Percentiles rank a stretch among this genome's conserved stretches.
phyloP scores from a whole-genome alignment of 768 basidiomycete genomes.

The Galerina sulciceps region DNA sequence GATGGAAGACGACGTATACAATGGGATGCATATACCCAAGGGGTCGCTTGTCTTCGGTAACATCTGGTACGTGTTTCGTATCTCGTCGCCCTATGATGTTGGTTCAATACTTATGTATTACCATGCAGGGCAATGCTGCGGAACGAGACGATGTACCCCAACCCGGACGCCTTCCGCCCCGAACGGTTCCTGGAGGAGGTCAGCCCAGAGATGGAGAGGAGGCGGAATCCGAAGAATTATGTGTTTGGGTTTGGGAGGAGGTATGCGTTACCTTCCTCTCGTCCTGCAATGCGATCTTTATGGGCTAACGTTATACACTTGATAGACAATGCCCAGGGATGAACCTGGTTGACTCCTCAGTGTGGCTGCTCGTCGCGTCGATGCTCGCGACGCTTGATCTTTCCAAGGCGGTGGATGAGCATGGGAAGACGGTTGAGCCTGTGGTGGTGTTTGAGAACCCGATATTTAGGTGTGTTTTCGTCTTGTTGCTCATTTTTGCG shows the following conservation, averaged over 20 bases:
- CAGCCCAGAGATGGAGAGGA: conserved; percentile 7
- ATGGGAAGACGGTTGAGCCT: conserved; percentile 28
- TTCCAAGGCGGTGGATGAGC: conserved; percentile 28
- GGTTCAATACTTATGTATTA: background rate
- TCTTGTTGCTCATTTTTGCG: background rate
- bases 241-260: conserved; percentile 19
- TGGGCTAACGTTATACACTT: background rate
- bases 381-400: conserved; percentile 20
- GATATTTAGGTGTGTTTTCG: conserved; percentile 26
- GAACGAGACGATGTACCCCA: conserved; percentile 23
- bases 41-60: conserved; percentile 23
- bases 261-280: background rate
- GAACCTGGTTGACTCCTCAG: conserved; percentile 26
- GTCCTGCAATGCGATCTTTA: background rate
- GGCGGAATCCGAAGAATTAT: conserved; percentile 14
- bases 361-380: conserved; percentile 24
- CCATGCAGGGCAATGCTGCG: conserved; percentile 22
- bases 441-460: conserved; percentile 28
- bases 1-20: conserved; percentile 34
- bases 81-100: background rate
- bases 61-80: conserved; percentile 14
- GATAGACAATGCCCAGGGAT: conserved; percentile 25
- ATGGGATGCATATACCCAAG: conserved; percentile 30
- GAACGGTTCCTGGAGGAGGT: conserved; percentile 25
- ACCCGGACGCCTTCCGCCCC: conserved; percentile 23